Conservation (phyloP, 768 basidiomycete species). For the Rickenella mellea region DNA sequence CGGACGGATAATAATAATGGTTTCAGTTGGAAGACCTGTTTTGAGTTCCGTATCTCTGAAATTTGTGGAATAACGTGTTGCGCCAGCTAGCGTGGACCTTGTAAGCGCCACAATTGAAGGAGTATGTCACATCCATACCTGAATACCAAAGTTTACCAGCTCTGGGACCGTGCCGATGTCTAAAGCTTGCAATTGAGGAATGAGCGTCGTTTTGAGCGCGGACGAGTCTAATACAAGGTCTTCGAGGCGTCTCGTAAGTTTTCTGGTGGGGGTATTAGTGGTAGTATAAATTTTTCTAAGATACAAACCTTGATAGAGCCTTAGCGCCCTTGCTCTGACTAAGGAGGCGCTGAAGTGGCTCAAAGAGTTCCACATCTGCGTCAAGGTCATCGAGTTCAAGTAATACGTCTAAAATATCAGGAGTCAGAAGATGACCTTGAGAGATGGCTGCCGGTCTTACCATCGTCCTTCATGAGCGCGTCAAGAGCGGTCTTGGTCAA, state of each 20-base stretch:
- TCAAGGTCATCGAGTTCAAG: conserved; percentile 69
- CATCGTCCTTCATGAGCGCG: conserved; percentile 67
- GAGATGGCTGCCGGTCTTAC: conserved; percentile 27
- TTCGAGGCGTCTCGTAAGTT: conserved; percentile 78
- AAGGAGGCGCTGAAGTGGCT: conserved; percentile 73
- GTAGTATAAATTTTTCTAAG: not conserved
- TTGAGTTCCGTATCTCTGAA: conserved; percentile 69
- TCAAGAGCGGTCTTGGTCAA: conserved; percentile 80
- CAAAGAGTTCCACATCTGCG: conserved; percentile 66
- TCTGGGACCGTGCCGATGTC: conserved; percentile 67
- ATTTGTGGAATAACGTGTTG: conserved; percentile 83
- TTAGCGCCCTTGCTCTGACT: conserved; percentile 80
- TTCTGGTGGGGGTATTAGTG: conserved; percentile 36
- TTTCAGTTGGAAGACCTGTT: conserved; percentile 63
- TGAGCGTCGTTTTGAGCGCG: conserved; percentile 62
- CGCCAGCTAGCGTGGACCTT: conserved; percentile 51
- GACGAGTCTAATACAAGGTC: conserved; percentile 64
- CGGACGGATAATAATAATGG: conserved; percentile 58
- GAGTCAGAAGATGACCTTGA: not conserved
- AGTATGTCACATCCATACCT: conserved; percentile 31
- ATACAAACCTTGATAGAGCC: conserved; percentile 59
- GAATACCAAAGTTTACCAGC: conserved; percentile 85
- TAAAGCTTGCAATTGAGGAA: conserved; percentile 65
- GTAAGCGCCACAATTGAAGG: not conserved
- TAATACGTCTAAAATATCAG: conserved; percentile 45